Evolutionary conservation across 192 early-diverging fungal species (phyloP).

Genomic region (Gonapodya prolifera): DNA sequence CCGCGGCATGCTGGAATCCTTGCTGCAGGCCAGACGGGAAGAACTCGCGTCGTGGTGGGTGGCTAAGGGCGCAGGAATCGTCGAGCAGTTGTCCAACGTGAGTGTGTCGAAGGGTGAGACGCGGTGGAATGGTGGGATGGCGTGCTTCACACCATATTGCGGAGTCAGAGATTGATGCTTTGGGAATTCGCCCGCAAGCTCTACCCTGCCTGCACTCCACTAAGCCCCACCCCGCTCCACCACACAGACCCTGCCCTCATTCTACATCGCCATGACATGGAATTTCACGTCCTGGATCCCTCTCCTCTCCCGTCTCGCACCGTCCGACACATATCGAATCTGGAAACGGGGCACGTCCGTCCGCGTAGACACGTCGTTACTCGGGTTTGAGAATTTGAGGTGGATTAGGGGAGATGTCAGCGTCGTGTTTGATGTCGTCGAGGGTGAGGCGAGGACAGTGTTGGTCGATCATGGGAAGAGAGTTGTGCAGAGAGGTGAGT

Average conservation of each 20-base stretch:
- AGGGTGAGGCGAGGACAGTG: neutral
- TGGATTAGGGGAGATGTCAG: conserved; percentile 38
- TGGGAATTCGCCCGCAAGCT: too few relatives aligned
- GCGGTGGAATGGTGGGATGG: neutral
- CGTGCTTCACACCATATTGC: too few relatives aligned
- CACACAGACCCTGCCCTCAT: conserved; percentile 22
- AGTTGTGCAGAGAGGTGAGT: conserved; percentile 7
- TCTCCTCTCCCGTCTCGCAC: conserved; percentile 28
- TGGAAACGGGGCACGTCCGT: conserved; percentile 17
- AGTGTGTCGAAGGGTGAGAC: neutral
- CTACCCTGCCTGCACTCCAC: too few relatives aligned
- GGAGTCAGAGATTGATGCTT: too few relatives aligned
- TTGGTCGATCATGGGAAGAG: conserved; percentile 7
- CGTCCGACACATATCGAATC: conserved; percentile 21
- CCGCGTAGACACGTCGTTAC: conserved; percentile 36
- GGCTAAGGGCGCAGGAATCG: conserved; percentile 16
- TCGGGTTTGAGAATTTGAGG: conserved; percentile 33
- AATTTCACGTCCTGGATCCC: conserved; percentile 25
- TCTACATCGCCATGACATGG: conserved; percentile 34
- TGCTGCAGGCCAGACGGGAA: conserved; percentile 13
- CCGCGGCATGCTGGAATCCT: neutral
- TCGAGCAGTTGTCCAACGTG: conserved; percentile 15
- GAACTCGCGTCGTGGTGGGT: conserved; percentile 22
- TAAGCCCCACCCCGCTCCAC: neutral
- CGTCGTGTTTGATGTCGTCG: conserved; percentile 24